Evolutionary conservation across 768 basidiomycete genomes (phyloP).

Genomic region (Naganishia kalamii): DNA sequence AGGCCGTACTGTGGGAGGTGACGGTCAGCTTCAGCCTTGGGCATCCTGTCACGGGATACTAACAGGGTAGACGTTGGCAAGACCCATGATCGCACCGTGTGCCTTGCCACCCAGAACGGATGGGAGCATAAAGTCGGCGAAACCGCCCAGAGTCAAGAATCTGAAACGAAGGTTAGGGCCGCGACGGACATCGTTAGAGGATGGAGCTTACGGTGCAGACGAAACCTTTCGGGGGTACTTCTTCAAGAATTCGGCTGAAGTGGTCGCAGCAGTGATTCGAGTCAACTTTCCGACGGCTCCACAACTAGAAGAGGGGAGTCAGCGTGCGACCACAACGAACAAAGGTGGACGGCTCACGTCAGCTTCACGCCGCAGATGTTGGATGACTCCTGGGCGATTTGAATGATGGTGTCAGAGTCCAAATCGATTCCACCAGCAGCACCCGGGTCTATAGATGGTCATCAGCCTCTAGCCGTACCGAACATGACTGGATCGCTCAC

Average conservation of each 20-base stretch:
- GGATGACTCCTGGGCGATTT: constrained; percentile 66
- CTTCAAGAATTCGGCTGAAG: constrained; percentile 55
- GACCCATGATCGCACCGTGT: constrained; percentile 84
- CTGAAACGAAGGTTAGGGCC: constrained; percentile 16
- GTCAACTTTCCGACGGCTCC: constrained; percentile 88
- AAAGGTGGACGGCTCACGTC: constrained; percentile 56
- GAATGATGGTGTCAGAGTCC: constrained; percentile 77
- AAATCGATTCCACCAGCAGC: constrained; percentile 84
- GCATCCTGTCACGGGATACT: not conserved
- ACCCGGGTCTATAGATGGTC: constrained; percentile 59
- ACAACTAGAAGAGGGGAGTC: constrained; percentile 54
- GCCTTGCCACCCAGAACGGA: constrained; percentile 61
- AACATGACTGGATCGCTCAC: constrained; percentile 49
- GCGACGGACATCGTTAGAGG: not conserved
- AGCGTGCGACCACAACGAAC: not conserved
- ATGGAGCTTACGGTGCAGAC: constrained; percentile 50
- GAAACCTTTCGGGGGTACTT: constrained; percentile 63
- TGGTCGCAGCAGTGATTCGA: constrained; percentile 66
- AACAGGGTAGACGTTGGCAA: constrained; percentile 61
- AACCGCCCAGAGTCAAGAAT: constrained; percentile 82
- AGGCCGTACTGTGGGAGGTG: constrained; percentile 53
- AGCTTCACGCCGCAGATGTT: constrained; percentile 84
- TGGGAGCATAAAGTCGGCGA: constrained; percentile 72
- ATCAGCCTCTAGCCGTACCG: not conserved
- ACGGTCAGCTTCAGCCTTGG: not conserved